These are phyloP conservation scores for Kwoniella dendrophila DNA, from an alignment of 768 basidiomycete genomes.

Conservation along the genomic window DNA sequence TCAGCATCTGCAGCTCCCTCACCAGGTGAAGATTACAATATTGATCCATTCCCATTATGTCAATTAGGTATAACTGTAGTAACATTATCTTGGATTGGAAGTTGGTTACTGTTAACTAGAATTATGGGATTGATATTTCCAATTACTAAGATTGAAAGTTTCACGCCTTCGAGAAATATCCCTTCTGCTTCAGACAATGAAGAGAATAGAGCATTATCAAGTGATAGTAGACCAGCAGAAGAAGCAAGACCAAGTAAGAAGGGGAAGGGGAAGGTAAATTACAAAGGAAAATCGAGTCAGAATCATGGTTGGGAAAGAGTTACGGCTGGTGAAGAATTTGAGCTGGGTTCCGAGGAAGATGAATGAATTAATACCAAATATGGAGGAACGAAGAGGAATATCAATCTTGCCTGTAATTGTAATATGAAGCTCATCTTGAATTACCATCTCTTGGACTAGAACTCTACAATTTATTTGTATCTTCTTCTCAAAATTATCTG, in stretches of 20 bases:
- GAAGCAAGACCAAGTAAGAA: background rate
- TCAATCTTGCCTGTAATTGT: too few species aligned
- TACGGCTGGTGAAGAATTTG: constrained; percentile 48
- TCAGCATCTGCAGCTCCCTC: constrained; percentile 21
- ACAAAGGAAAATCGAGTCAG: background rate
- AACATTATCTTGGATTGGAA: constrained; percentile 35
- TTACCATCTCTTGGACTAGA: too few species aligned
- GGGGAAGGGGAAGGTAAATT: background rate
- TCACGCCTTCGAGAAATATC: background rate
- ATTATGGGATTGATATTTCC: constrained; percentile 44
- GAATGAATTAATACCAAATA: too few species aligned
- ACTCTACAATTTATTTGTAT: too few species aligned
- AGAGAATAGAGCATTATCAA: constrained; percentile 11
- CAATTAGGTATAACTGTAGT: constrained; percentile 28
- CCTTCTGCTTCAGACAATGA: background rate
- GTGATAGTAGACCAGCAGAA: background rate
- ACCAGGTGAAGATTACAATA: constrained; percentile 16
- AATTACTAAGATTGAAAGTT: constrained; percentile 24
- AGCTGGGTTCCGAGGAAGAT: constrained; percentile 38
- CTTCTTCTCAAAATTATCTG: too few species aligned
- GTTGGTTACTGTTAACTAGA: constrained; percentile 38
- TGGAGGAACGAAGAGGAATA: too few species aligned
- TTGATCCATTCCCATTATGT: constrained; percentile 24
- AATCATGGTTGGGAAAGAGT: constrained; percentile 40
- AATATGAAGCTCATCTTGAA: too few species aligned